A percentile compares a stretch with the other conserved stretches of the same genome.
These are phyloP conservation scores for Microcera coccophila DNA, from an alignment of 2,329 filamentous ascomycete genomes.

Conservation along the genomic window DNA sequence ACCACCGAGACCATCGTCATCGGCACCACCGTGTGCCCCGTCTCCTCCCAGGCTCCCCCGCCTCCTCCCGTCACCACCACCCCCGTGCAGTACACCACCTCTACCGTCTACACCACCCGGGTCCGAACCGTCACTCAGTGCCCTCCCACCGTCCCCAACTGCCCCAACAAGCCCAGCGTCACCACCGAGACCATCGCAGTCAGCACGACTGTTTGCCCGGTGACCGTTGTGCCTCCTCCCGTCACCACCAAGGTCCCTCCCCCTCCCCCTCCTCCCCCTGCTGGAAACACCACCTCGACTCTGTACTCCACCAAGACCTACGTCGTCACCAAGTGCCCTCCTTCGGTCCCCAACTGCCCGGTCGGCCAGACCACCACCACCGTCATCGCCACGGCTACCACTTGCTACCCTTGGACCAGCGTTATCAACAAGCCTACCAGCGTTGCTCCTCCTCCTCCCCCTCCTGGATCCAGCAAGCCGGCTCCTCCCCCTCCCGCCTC, in stretches of 20 bases:
- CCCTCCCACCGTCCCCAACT: conserved; percentile 18
- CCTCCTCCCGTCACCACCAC: neutral
- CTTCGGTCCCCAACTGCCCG: conserved; percentile 30
- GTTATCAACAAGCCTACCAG: conserved; percentile 4
- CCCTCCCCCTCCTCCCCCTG: conserved; percentile 9
- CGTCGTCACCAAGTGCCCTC: conserved; percentile 32
- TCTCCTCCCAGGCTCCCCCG: too few relatives aligned
- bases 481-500: neutral
- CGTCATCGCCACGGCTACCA: conserved; percentile 29
- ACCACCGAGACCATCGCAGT: conserved; percentile 29
- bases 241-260: conserved; percentile 13
- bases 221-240: conserved; percentile 10
- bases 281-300: conserved; percentile 31
- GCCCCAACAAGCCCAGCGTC: conserved; percentile 25
- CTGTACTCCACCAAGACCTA: conserved; percentile 32
- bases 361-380: conserved; percentile 29
- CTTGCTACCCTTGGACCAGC: conserved; percentile 25
- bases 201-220: conserved; percentile 37
- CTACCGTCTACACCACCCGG: conserved; percentile 23
- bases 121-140: conserved; percentile 24
- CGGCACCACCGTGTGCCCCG: conserved; percentile 40
- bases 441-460: neutral
- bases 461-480: neutral
- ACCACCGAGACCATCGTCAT: conserved; percentile 28
- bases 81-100: conserved; percentile 15